Base-by-base conservation (phyloP, 1,139 yeast species). In the Eremothecium cymbalariae region DNA sequence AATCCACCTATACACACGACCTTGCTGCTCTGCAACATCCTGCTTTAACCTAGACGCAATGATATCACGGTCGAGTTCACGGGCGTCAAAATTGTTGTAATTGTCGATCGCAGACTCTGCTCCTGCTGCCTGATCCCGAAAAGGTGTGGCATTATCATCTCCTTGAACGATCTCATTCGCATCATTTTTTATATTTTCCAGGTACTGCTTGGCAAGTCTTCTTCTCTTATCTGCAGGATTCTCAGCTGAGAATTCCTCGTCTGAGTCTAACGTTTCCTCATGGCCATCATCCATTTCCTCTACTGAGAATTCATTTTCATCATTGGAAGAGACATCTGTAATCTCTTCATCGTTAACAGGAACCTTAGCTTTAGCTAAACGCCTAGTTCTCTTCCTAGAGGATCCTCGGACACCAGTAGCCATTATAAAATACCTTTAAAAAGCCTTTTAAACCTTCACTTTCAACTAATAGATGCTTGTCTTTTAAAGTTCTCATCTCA, bases 171-270 rank as follows among this genome's bases (percentile, higher is more conserved):
- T 53, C 9, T 55, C 68, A 19, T 68, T 74, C 13, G 68, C 66
- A 43, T 76, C 83, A 3, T 63, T 60, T 53, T 80, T 76, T 50
- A 90, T 62, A 52, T 83, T 83, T 30, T 82, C 90, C 46, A 90
- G 65, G 59, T 90, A 90, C 58, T 88, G 94, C 58, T 86, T 86
- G 14, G 98, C 98, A 44, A 90, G 66, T 52, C 97, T 68, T 62
- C 97, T 74, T 61, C 99, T 74, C 59, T 85, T 88, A 52, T 90
- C 98, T 1, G 95, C 94, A 14, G 88, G 94, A 34, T 74, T 76
- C 58, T 90, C 98, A 18, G 68, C 70, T 17, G 66, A 74, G 46
- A 76, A 75, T 47, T 78, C 90, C 48, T 77, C 86, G 33, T 77
- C 88, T 6, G 80, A 74, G 9, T 72, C 74, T 34, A 65, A 67